A percentile compares a stretch with the other conserved stretches of the same genome.
phyloP scores from a whole-genome alignment of 1,139 yeast species.

The Diutina rugosa region DNA sequence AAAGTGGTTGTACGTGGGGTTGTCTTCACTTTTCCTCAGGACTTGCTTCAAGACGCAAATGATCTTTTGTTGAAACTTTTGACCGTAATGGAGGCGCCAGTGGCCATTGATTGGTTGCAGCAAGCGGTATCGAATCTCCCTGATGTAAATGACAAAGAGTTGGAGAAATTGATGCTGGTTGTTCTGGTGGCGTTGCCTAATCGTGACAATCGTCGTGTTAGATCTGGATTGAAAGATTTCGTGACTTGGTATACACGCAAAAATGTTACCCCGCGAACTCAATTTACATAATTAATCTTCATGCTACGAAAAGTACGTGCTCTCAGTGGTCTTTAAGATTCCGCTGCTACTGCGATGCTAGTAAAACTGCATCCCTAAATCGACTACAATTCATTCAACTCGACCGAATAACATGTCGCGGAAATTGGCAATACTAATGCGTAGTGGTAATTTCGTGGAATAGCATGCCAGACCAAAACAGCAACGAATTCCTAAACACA shows the following conservation, averaged over 20 bases:
- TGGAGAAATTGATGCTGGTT: constrained; percentile 42
- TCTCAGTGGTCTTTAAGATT: not conserved
- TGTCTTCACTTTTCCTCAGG: constrained; percentile 59
- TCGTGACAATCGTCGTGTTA: constrained; percentile 62
- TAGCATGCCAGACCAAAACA: not conserved
- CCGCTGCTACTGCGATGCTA: not conserved
- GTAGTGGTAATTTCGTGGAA: not conserved
- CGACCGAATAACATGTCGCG: not conserved
- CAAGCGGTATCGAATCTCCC: constrained; percentile 44
- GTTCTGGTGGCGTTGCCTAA: constrained; percentile 49
- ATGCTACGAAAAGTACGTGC: not conserved
- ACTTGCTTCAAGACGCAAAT: constrained; percentile 51
- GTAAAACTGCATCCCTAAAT: not conserved
- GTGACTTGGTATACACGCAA: constrained; percentile 75
- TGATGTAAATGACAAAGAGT: constrained; percentile 55
- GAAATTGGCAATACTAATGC: not conserved
- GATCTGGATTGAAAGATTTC: constrained; percentile 62
- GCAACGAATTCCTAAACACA: not conserved
- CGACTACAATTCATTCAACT: too few relatives aligned
- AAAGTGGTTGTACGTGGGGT: constrained; percentile 50
- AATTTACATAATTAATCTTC: not conserved
- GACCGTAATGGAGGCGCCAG: constrained; percentile 29
- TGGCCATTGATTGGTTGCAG: constrained; percentile 48
- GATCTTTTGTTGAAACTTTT: constrained; percentile 61
- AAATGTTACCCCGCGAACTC: constrained; percentile 19